A percentile compares a stretch with the other conserved stretches of the same genome.
phyloP scores from a whole-genome alignment of 2,329 filamentous ascomycete species.

The Fusarium annulatum region DNA sequence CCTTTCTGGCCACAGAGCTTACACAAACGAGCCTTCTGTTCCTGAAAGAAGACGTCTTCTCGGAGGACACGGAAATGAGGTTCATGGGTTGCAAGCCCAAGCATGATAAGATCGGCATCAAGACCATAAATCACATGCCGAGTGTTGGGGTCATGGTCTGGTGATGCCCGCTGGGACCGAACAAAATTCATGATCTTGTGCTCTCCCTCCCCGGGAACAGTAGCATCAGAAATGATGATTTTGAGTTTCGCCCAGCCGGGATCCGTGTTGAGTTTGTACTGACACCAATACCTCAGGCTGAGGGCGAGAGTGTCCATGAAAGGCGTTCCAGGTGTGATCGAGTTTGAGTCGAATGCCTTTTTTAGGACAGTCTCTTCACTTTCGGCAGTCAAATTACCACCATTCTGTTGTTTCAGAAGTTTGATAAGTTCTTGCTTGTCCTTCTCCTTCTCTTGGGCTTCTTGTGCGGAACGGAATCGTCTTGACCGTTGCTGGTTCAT shows the following conservation, averaged over 20 bases:
- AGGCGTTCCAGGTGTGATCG: conserved; percentile 94
- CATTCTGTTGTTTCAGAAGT: conserved; percentile 82
- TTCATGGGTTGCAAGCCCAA: conserved; percentile 96
- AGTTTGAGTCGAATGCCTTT: conserved; percentile 90
- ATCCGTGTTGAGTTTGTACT: conserved; percentile 97
- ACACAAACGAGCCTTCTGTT: conserved; percentile 84
- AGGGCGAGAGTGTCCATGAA: conserved; percentile 97
- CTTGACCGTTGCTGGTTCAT: conserved; percentile 99
- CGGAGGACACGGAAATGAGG: conserved; percentile 95
- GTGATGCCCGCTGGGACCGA: conserved; percentile 88
- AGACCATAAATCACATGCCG: conserved; percentile 98
- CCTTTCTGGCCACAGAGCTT: conserved; percentile 91
- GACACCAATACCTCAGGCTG: conserved; percentile 94
- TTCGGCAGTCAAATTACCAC: conserved; percentile 70
- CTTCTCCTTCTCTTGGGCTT: conserved; percentile 92
- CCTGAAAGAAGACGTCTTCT: conserved; percentile 96
- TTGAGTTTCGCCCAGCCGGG: conserved; percentile 96
- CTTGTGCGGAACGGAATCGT: conserved; percentile 92
- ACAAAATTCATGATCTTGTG: conserved; percentile 99
- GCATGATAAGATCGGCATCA: conserved; percentile 98
- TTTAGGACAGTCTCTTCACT: conserved; percentile 73
- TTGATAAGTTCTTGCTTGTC: conserved; percentile 91
- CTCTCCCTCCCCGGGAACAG: conserved; percentile 96
- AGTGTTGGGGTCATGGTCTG: conserved; percentile 95
- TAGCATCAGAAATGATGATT: conserved; percentile 98